Evolutionary conservation across 148 eudicot species (phyloP).

Genomic region (Nyssa sinensis): DNA sequence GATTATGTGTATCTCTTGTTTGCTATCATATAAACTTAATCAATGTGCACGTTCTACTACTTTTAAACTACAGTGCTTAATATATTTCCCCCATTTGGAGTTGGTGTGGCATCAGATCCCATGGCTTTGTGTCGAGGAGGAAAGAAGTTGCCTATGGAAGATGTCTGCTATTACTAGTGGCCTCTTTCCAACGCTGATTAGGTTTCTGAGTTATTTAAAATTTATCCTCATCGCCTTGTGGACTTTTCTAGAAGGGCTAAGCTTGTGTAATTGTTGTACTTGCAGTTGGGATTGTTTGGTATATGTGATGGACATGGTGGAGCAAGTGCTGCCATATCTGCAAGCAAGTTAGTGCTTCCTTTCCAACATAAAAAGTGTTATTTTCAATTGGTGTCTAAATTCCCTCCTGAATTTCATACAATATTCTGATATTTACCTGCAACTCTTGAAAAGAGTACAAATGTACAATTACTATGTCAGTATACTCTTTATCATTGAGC

Average conservation of each 20-base stretch:
- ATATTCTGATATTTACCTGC: too few relatives aligned
- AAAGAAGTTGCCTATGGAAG: slow-evolving; percentile 94
- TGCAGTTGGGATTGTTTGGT: slow-evolving; percentile 95
- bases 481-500: neutral
- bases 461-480: too few relatives aligned
- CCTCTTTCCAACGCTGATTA: slow-evolving; percentile 76
- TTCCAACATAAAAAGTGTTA: slow-evolving; percentile 1
- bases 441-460: too few relatives aligned
- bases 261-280: neutral
- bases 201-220: slow-evolving; percentile 35
- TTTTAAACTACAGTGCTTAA: too few relatives aligned
- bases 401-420: neutral
- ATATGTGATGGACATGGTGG: slow-evolving; percentile 98
- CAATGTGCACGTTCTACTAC: too few relatives aligned
- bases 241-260: slow-evolving; percentile 11
- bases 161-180: slow-evolving; percentile 80
- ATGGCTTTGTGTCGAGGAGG: slow-evolving; percentile 93
- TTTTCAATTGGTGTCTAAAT: neutral
- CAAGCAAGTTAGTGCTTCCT: slow-evolving; percentile 72
- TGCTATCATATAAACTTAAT: too few relatives aligned
- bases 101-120: slow-evolving; percentile 90
- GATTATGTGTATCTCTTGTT: too few relatives aligned
- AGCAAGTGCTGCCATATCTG: slow-evolving; percentile 74
- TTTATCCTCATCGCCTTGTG: neutral
- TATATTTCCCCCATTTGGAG: too few relatives aligned